Conservation (phyloP, 148 eudicot species). For the Pouteria glomerata region DNA sequence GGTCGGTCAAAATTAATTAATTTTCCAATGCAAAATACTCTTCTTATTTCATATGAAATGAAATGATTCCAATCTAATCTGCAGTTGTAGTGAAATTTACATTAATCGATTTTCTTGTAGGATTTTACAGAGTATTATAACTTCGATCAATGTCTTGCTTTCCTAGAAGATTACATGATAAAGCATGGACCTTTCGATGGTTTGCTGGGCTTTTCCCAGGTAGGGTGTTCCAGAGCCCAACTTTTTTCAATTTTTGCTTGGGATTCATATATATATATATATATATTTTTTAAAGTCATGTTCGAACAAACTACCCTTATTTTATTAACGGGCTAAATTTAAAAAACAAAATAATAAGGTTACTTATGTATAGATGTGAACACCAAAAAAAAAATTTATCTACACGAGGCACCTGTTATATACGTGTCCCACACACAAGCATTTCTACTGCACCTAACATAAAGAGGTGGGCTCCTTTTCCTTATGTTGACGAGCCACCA, state of each 20-base stretch:
- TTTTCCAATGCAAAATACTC: background rate
- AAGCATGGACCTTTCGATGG: conserved; percentile 28
- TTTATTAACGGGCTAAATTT: too few relatives aligned
- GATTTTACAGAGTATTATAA: conserved; percentile 4
- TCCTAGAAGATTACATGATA: conserved; percentile 20
- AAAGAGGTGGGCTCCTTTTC: too few relatives aligned
- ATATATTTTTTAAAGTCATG: background rate
- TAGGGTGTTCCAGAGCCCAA: background rate
- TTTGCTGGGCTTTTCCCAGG: conserved; percentile 25
- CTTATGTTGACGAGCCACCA: too few relatives aligned
- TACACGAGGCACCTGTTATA: too few relatives aligned
- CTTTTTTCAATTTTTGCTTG: background rate
- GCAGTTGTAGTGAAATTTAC: background rate
- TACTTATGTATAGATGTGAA: too few relatives aligned
- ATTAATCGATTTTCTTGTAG: background rate
- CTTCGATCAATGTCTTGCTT: conserved; percentile 20
- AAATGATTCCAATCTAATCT: background rate
- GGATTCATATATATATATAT: background rate
- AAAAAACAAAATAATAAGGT: too few relatives aligned
- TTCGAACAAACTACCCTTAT: too few relatives aligned
- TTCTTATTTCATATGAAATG: background rate
- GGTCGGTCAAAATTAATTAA: background rate
- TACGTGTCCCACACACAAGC: too few relatives aligned
- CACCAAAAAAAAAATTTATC: too few relatives aligned
- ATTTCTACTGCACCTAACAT: too few relatives aligned